Evolutionary conservation across 371 early-diverging fungal genomes (phyloP).

Genomic region (Furculomyces boomerangus): DNA sequence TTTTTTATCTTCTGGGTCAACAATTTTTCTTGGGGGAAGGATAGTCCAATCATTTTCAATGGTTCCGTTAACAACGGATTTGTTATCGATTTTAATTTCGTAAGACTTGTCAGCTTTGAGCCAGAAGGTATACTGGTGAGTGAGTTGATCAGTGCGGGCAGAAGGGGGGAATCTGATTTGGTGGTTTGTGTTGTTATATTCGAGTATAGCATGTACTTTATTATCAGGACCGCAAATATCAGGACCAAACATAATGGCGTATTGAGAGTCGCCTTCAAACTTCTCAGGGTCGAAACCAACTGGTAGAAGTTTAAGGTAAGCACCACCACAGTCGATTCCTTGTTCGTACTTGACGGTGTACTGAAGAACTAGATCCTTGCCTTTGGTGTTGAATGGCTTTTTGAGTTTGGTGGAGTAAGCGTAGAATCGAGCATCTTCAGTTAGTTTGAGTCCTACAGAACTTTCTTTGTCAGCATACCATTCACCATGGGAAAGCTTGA

Average conservation of each 20-base stretch:
- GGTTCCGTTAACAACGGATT: conserved; percentile 80
- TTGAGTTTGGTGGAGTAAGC: conserved; percentile 55
- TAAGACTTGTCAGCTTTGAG: conserved; percentile 82
- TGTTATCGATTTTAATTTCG: conserved; percentile 70
- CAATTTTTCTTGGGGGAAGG: conserved; percentile 31
- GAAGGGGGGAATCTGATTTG: conserved; percentile 56
- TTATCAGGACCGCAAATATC: conserved; percentile 86
- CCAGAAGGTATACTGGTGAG: conserved; percentile 84
- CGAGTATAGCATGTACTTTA: conserved; percentile 70
- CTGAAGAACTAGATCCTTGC: conserved; percentile 62
- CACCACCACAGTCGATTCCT: conserved; percentile 89
- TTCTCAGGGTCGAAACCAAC: conserved; percentile 35
- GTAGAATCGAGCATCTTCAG: conserved; percentile 75
- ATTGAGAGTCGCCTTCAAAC: conserved; percentile 77
- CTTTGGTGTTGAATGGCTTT: conserved; percentile 34
- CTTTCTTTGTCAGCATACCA: conserved; percentile 57
- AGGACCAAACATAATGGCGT: conserved; percentile 91
- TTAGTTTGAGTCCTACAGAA: conserved; percentile 53
- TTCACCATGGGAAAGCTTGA: conserved; percentile 52
- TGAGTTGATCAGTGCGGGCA: conserved; percentile 51
- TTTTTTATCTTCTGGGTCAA: conserved; percentile 68
- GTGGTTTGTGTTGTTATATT: conserved; percentile 60
- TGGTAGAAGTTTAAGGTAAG: conserved; percentile 77
- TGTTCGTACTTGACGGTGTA: conserved; percentile 91
- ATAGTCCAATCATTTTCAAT: conserved; percentile 57